These are phyloP conservation scores for Pythium sukuiense DNA, from an alignment of 352 stramenopile genomes.

Conservation along the genomic window DNA sequence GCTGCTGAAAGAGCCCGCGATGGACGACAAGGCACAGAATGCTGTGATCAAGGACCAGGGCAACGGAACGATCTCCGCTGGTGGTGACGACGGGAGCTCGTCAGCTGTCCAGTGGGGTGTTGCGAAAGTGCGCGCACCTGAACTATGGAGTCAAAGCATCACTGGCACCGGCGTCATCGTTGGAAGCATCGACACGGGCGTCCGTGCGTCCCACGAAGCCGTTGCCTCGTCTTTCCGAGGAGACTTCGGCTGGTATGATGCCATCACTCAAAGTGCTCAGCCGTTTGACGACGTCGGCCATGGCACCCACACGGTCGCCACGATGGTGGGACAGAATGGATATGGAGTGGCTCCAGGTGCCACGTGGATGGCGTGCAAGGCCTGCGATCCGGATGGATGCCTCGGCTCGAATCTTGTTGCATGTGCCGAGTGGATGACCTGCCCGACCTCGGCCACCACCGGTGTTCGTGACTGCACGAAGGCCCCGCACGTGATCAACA, in stretches of 20 bases:
- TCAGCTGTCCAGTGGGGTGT: conserved; percentile 30
- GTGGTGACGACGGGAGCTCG: conserved; percentile 10
- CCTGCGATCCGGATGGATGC: conserved; percentile 20
- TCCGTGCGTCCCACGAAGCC: conserved; percentile 29
- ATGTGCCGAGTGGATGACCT: conserved; percentile 32
- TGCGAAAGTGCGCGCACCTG: conserved; percentile 10
- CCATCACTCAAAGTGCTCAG: conserved; percentile 16
- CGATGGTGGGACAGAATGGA: conserved; percentile 29
- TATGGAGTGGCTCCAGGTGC: conserved; percentile 31
- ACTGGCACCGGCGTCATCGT: conserved; percentile 29
- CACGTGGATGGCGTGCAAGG: conserved; percentile 37
- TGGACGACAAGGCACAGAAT: conserved; percentile 12
- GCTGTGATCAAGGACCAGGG: conserved; percentile 8
- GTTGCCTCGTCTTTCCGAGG: conserved; percentile 14
- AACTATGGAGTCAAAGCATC: conserved; percentile 30
- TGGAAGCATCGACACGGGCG: conserved; percentile 38
- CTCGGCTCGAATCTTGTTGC: conserved; percentile 23
- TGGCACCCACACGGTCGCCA: conserved; percentile 38
- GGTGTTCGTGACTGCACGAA: conserved; percentile 34
- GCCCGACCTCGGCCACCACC: conserved; percentile 14
- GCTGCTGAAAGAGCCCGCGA: conserved; percentile 13
- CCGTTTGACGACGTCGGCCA: conserved; percentile 37
- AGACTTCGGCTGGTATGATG: conserved; percentile 31
- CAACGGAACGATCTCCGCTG: conserved; percentile 2
- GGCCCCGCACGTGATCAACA: conserved; percentile 41